Evolutionary conservation across 495 filamentous ascomycete species (phyloP), one percentile per base, ranked within the genome.

Genomic region (Jackrogersella minutella): DNA sequence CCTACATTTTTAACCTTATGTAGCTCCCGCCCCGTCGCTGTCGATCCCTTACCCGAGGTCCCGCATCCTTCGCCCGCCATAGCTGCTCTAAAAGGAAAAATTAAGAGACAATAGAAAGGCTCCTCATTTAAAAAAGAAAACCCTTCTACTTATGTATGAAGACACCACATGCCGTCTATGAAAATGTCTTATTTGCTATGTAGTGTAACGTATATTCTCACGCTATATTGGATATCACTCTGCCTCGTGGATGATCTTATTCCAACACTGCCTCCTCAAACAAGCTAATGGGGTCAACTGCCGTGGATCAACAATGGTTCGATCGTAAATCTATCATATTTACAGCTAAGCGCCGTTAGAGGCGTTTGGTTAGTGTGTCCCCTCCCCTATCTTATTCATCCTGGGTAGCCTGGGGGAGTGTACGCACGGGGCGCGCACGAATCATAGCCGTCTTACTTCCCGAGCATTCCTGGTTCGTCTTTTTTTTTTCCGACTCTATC

Each of bases 231-330:
- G 33, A 19, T 51, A 16, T 36, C 30, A 14, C 14, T 36, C 7
- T 30, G 11, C 13, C n/a, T 17, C 44, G 44, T 31, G 22, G 24
- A 6, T 31, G 5, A 17, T 49, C 44, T 31, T 14, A 30, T 19
- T 17, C 2, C 22, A 43, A 39, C 62, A 47, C 54, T 11, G 34
- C 36, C 53, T 49, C 46, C 39, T 47, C 46, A 54, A 58, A 57
- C 58, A 62, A 58, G 58, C 44, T 67, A 62, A 60, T 51, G 57
- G 64, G 43, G 51, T 40, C 52, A 62, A 58, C 58, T 68, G 64
- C 64, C 58, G 58, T 36, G 30, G 46, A 49, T 34, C 33, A 37
- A 46, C 37, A 40, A 40, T 57, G 65, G 65, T 24, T 52, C 58
- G 65, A 68, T 68, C 54, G 46, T 13, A 63, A 63, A 59, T 68